These are phyloP conservation scores for Saccharomycopsis babjevae DNA, from an alignment of 805 yeast species.

Conservation along the genomic window DNA sequence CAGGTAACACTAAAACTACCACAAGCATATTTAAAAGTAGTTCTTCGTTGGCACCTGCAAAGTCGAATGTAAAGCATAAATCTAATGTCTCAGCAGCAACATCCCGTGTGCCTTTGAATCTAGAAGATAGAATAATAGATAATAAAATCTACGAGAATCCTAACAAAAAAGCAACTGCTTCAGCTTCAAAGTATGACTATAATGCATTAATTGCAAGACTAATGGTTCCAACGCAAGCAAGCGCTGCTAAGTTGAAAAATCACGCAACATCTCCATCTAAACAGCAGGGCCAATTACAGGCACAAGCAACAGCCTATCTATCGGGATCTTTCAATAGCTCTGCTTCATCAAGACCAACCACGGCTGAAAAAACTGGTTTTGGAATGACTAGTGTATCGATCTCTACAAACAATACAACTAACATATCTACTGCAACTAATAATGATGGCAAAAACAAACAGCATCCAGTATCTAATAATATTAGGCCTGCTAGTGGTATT, in stretches of 20 bases:
- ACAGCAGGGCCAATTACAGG: neutral
- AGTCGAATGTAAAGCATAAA: neutral
- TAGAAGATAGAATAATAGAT: neutral
- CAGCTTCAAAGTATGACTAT: constrained; percentile 1
- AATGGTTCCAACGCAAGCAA: constrained; percentile 13
- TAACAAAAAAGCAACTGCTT: neutral
- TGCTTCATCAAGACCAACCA: neutral
- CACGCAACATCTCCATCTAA: neutral
- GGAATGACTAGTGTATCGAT: neutral
- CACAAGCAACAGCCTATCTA: neutral
- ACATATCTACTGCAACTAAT: neutral
- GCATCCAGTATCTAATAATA: neutral
- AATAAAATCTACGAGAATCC: neutral
- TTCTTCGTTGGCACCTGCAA: neutral
- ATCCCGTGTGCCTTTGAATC: neutral
- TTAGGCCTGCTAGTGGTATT: neutral
- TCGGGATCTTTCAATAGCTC: neutral
- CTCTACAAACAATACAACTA: neutral
- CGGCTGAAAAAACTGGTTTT: neutral
- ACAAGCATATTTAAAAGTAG: constrained; percentile 15
- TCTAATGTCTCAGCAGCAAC: neutral
- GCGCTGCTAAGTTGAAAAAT: constrained; percentile 8
- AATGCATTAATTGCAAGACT: neutral
- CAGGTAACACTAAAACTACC: constrained; percentile 4
- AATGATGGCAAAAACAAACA: neutral